phyloP scores from a whole-genome alignment of 805 yeast genomes.

The Saccharomycodes ludwigii region DNA sequence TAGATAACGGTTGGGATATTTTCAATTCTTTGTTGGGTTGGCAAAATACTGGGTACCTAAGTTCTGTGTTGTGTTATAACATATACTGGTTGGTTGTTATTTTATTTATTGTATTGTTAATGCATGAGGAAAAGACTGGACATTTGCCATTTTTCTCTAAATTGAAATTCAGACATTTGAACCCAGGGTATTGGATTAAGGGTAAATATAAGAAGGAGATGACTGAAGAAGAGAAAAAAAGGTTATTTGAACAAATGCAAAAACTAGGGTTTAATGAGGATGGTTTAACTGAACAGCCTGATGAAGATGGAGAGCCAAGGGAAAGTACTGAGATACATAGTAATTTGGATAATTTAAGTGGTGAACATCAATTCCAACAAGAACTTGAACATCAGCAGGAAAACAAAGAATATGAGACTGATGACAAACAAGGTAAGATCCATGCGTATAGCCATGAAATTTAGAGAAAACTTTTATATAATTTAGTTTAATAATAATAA shows the following conservation, averaged over 20 bases:
- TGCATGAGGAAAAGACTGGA: slow-evolving; percentile 74
- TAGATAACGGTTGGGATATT: slow-evolving; percentile 92
- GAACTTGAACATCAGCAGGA: too few species aligned
- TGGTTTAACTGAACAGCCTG: slow-evolving; percentile 17
- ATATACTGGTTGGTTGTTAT: slow-evolving; percentile 73
- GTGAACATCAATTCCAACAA: too few species aligned
- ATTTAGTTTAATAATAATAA: too few species aligned
- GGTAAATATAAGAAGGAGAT: slow-evolving; percentile 51
- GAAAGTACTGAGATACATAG: too few species aligned
- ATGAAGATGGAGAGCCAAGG: slow-evolving; percentile 1
- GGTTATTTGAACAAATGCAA: slow-evolving; percentile 36
- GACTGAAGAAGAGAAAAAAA: slow-evolving; percentile 37
- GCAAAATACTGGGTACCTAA: slow-evolving; percentile 94
- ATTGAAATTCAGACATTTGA: slow-evolving; percentile 37
- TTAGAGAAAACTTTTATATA: too few species aligned
- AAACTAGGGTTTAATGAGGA: slow-evolving; percentile 24
- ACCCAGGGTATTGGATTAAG: slow-evolving; percentile 65
- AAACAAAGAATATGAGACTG: too few species aligned
- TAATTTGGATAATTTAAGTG: too few species aligned
- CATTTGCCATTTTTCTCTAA: slow-evolving; percentile 60
- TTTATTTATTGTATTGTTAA: slow-evolving; percentile 42
- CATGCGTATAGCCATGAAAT: too few species aligned
- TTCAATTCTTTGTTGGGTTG: slow-evolving; percentile 92
- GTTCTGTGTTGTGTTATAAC: slow-evolving; percentile 82
- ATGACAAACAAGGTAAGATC: too few species aligned